Base-by-base conservation (phyloP, 2,329 filamentous ascomycete genomes). In the Fusarium sambucinum region DNA sequence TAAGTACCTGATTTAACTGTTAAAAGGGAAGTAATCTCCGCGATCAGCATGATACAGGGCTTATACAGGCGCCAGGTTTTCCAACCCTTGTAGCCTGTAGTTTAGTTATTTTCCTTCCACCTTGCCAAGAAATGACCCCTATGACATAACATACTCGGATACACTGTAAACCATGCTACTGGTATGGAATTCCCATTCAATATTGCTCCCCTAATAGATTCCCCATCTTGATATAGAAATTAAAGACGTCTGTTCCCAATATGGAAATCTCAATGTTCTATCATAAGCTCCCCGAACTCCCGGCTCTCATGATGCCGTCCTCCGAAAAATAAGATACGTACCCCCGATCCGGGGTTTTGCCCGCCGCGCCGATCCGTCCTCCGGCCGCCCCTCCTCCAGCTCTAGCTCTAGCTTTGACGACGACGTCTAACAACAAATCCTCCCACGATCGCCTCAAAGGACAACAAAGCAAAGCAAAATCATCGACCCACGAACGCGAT, bases 291-390 rank as follows among this genome's bases (percentile, higher is more conserved):
- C 45, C 54, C 51, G 51, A 45, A n/a, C 21, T 38, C 32, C 59
- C 45, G 64, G 54, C 42, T 14, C 33, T 35, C 8, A 23, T 17
- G 27, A 55, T 29, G 60, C 13, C 37, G 14, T 41, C 19, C 16
- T 42, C 61, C 37, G 52, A 33, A 40, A 13, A 29, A 32, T 45
- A 19, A 41, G 25, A 41, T 69, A 69, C 66, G 66, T 69, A 69
- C 61, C 57, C 61, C 57, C 66, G 52, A 54, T 53, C 63, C 66
- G 66, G 66, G 48, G 52, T 69, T 69, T 69, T 69, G 47, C 66
- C 66, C 66, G 51, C 64, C 51, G 45, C 48, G 61, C 66, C 66
- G 61, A 63, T 69, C 56, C 61, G 66, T 53, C 47, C 53, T 50
- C 48, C 61, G 52, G 32, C 44, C 41, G 42, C 17, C 42, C 25